phyloP scores from a whole-genome alignment of 2,329 filamentous ascomycete species.

The Aspergillus awamori region DNA sequence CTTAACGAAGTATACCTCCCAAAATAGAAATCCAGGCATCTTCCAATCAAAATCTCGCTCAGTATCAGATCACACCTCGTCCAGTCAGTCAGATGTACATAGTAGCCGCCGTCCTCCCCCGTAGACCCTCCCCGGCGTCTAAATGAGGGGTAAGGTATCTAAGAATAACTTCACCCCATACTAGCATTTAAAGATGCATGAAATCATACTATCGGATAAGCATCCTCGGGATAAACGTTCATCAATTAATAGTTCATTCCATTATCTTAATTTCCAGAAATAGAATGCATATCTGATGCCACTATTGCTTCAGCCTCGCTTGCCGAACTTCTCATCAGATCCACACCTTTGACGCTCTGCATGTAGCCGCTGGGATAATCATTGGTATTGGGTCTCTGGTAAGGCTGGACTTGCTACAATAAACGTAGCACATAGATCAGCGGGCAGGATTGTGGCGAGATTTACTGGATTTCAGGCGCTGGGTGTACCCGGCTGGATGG shows the following conservation, averaged over 20 bases:
- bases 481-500: background rate
- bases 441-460: background rate
- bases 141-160: slow-evolving; percentile 1
- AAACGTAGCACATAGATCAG: background rate
- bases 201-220: background rate
- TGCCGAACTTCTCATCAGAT: background rate
- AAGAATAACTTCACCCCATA: background rate
- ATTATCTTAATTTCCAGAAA: background rate
- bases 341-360: background rate
- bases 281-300: background rate
- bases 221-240: background rate
- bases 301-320: slow-evolving; percentile 1
- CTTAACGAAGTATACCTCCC: background rate
- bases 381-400: background rate
- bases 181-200: background rate
- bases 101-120: background rate
- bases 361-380: background rate
- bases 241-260: background rate
- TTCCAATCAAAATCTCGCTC: background rate
- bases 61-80: background rate
- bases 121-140: slow-evolving; percentile 1
- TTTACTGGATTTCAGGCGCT: background rate
- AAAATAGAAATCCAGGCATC: background rate
- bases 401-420: background rate
- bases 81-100: background rate